Base-by-base conservation (phyloP, 306 rosid species). In the Cicer yamashitae region DNA sequence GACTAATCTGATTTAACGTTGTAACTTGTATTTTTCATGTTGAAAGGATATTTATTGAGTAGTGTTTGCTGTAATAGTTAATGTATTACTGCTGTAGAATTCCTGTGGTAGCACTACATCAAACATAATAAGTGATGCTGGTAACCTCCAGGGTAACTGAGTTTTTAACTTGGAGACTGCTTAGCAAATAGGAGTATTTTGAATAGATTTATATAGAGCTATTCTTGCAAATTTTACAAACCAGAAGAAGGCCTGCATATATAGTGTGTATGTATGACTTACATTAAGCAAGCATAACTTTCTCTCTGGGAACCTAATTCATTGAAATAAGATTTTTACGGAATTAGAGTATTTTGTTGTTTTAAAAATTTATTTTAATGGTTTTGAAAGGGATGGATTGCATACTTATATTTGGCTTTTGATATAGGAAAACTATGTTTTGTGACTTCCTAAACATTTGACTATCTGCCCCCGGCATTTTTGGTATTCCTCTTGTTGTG, bases 111-210 rank as follows among this genome's bases (percentile, higher is more conserved):
- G 25, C 51, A 54, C 13, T 62, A 54, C 67, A 45, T 34, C 53
- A 52, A 14, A 56, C 38, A 44, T 46, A 39, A 38, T 51, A 43
- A 67, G 25, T n/a, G 41, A 20, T 78, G 59, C 48, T 37, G 62
- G 67, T 40, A 40, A 54, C 34, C 38, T 45, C 20, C 18, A 14
- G 7, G 48, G 22, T 76, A 13, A 20, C 34, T 34, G 37, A 18
- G 77, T 15, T 37, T 51, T 81, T 45, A 30, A 53, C 71, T 14
- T 38, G 14, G 37, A 11, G 20, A 37, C 68, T 63, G 45, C 64
- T 41, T 11, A 5, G 41, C 56, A 44, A 61, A 44, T 44, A 10
- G 11, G 8, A 38, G 10, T 51, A 62, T 10, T 76, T 66, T 45
- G 30, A 46, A 66, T 44, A 37, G 71, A 30, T 56, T 64, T 20